phyloP scores from a whole-genome alignment of 2,329 filamentous ascomycete species.

The Ophiognomonia clavigignenti-juglandacearum region DNA sequence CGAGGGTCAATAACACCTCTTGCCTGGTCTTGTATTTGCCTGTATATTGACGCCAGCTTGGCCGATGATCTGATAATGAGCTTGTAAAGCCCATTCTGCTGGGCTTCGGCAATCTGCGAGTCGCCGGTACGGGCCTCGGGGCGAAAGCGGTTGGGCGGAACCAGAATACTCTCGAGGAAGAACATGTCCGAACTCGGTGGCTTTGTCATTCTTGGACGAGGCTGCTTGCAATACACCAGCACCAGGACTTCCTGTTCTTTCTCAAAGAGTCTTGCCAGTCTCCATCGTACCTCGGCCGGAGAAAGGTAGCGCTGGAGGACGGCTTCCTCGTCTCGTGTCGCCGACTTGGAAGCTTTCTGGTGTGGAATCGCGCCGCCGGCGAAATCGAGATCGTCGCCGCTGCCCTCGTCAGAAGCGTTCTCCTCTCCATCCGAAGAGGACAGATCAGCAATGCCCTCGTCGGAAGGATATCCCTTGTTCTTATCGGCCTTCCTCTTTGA shows the following conservation, averaged over 20 bases:
- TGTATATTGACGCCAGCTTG: slow-evolving; percentile 63
- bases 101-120: slow-evolving; percentile 77
- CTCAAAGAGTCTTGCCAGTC: slow-evolving; percentile 74
- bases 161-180: slow-evolving; percentile 79
- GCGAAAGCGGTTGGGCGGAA: slow-evolving; percentile 88
- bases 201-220: slow-evolving; percentile 49
- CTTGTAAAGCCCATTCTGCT: slow-evolving; percentile 86
- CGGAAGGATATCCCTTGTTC: slow-evolving; percentile 43
- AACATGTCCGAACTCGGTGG: slow-evolving; percentile 82
- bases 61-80: slow-evolving; percentile 73
- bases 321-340: slow-evolving; percentile 28
- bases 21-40: slow-evolving; percentile 15
- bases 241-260: slow-evolving; percentile 80
- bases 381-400: slow-evolving; percentile 43
- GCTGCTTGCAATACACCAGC: slow-evolving; percentile 78
- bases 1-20: slow-evolving; percentile 27
- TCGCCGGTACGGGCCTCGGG: slow-evolving; percentile 80
- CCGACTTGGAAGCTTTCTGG: slow-evolving; percentile 35
- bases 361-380: slow-evolving; percentile 56
- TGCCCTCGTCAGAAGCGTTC: slow-evolving; percentile 32
- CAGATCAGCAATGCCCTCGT: slow-evolving; percentile 68
- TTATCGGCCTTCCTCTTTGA: slow-evolving; percentile 26
- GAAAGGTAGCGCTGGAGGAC: slow-evolving; percentile 70
- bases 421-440: slow-evolving; percentile 39
- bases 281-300: slow-evolving; percentile 75